Evolutionary conservation across 441 rosid genomes (phyloP).

Genomic region (Monsonia emarginata): DNA sequence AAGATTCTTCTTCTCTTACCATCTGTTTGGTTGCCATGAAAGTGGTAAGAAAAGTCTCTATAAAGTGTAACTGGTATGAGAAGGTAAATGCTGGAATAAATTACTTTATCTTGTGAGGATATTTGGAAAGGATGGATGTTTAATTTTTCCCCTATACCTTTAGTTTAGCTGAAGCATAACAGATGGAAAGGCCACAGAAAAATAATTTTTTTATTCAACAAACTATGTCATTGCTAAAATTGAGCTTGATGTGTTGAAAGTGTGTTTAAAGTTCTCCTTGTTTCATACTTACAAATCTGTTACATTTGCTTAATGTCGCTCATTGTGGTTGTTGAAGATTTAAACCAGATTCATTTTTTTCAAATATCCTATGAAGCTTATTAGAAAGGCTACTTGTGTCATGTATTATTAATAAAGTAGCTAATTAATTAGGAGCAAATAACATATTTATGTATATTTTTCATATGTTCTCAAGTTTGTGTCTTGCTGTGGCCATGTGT

Average conservation of each 20-base stretch:
- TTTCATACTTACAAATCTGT: not conserved
- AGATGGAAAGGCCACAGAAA: not conserved
- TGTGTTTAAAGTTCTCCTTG: not conserved
- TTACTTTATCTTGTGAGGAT: not conserved
- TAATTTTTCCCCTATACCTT: too few species aligned
- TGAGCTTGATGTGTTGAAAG: not conserved
- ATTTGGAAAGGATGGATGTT: not conserved
- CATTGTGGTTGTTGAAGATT: not conserved
- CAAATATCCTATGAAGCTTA: not conserved
- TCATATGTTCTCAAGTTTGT: constrained; percentile 4
- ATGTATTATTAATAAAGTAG: not conserved
- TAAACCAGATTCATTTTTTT: not conserved
- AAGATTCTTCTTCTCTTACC: not conserved
- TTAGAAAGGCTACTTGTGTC: not conserved
- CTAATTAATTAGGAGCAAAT: not conserved
- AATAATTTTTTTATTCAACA: not conserved
- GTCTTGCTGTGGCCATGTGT: constrained; percentile 5
- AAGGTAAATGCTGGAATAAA: not conserved
- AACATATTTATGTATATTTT: not conserved
- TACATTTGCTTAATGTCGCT: not conserved
- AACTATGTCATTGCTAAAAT: not conserved
- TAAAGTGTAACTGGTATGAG: not conserved
- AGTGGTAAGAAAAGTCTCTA: not conserved
- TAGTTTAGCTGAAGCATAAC: not conserved
- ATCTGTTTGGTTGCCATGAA: constrained; percentile 1